Evolutionary conservation across 1,284 basidiomycete genomes (phyloP), one percentile per base, ranked within the genome.

Genomic region (Ustilago crameri): DNA sequence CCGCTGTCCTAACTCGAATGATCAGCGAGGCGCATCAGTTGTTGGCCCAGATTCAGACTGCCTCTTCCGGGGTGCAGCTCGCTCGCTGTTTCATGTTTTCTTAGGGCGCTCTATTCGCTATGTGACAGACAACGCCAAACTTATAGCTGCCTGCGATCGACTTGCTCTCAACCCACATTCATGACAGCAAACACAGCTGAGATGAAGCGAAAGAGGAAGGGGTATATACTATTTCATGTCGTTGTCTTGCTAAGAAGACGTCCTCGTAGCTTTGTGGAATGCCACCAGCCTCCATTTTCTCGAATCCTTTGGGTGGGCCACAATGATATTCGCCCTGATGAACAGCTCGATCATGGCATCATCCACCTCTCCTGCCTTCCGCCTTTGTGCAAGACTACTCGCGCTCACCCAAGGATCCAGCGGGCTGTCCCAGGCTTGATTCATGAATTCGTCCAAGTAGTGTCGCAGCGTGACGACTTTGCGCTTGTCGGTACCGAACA

Each of bases 311-410:
- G 68, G 62, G 40, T 71, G 68, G 3, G 62, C 45, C 0, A 65
- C 50, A 18, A 71, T 53, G 22, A 71, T 53, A 26, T 71, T 71
- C 3, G 62, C 68, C 17, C 68, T 51, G 10, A 71, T 30, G 26
- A 71, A 65, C n/a, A 71, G 37, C 44, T 71, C 61, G 15, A 71
- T 71, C 57, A 71, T 71, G n/a, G 68, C 61, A 54, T 71, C 68
- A 48, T 71, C 68, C 34, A 71, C 62, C 24, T 64, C 60, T 1
- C 57, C 54, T 2, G 51, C 60, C 15, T 62, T 59, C 17, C 62
- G 52, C 5, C 58, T 40, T 14, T 52, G 34, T 4, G 64, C 64
- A 7, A 67, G 32, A 41, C 37, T 56, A 2, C 27, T 43, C 1
- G 64, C 45, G 26, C 64, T 67, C 22, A 71, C 62, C 61, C 62